These are phyloP conservation scores for Suillus hirtellus DNA, from an alignment of 768 basidiomycete species.

Conservation along the genomic window DNA sequence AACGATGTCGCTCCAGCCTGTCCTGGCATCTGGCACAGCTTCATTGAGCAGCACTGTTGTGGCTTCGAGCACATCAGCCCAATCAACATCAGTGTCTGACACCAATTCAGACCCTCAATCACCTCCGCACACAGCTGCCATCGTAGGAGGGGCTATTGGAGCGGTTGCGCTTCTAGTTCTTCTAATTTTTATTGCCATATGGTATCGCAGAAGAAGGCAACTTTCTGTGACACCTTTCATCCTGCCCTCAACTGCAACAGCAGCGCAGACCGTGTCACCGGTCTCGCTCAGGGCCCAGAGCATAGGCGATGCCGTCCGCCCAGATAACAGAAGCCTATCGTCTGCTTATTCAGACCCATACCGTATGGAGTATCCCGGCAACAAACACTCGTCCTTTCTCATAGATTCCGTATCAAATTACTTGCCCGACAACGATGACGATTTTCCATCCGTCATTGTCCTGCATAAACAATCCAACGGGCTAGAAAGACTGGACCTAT, in stretches of 20 bases:
- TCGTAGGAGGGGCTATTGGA: constrained; percentile 1
- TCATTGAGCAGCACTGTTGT: neutral
- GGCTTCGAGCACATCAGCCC: too few species aligned
- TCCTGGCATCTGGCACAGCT: neutral
- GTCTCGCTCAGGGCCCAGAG: neutral
- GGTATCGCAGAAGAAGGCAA: neutral
- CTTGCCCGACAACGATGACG: neutral
- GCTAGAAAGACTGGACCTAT: neutral
- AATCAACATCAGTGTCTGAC: neutral
- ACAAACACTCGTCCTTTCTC: neutral
- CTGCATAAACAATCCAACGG: neutral
- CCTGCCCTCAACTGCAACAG: neutral
- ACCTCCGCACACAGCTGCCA: neutral
- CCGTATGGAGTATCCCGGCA: neutral
- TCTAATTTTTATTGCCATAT: neutral
- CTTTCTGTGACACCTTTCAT: neutral
- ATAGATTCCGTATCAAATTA: neutral
- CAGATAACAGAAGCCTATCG: neutral
- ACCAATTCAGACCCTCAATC: neutral
- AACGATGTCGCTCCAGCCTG: neutral
- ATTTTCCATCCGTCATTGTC: neutral
- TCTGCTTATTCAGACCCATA: constrained; percentile 1
- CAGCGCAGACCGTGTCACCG: neutral
- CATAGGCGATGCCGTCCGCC: neutral
- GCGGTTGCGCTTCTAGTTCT: neutral